These are phyloP conservation scores for Colletotrichum tabaci DNA, from an alignment of 2,329 filamentous ascomycete species.

Conservation along the genomic window DNA sequence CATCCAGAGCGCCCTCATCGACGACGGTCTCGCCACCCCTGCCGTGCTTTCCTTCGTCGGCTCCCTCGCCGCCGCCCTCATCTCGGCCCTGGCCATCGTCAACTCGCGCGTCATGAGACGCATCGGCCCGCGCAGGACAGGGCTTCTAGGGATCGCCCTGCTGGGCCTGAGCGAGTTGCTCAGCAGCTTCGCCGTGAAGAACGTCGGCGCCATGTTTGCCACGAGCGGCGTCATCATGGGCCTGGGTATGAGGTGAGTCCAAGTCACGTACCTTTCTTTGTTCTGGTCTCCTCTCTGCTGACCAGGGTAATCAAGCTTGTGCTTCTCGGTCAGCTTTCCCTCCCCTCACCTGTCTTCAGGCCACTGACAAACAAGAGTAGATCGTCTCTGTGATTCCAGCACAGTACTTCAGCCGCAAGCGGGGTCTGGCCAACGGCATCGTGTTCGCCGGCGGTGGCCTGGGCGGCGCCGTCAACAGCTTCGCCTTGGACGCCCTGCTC, in stretches of 20 bases:
- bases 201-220: constrained; percentile 53
- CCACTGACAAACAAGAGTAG: constrained; percentile 41
- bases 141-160: constrained; percentile 63
- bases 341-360: no score
- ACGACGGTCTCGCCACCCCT: constrained; percentile 61
- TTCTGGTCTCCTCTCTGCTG: neutral
- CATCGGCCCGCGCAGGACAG: constrained; percentile 64
- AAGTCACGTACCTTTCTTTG: no score
- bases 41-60: constrained; percentile 73
- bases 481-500: constrained; percentile 65
- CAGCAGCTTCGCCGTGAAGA: constrained; percentile 55
- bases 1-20: constrained; percentile 69
- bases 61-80: constrained; percentile 64
- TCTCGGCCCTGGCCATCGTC: constrained; percentile 66
- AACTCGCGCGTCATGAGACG: constrained; percentile 65
- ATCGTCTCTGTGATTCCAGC: constrained; percentile 64
- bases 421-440: constrained; percentile 70
- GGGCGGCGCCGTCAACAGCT: constrained; percentile 67
- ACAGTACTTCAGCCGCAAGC: constrained; percentile 69
- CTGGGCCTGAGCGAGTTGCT: constrained; percentile 65
- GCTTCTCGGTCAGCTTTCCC: constrained; percentile 23
- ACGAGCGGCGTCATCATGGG: constrained; percentile 53
- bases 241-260: constrained; percentile 47
- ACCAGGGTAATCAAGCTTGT: constrained; percentile 14
- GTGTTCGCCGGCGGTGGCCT: constrained; percentile 69